phyloP scores from a whole-genome alignment of 164 flowering plant species.

The Taxillus chinensis region DNA sequence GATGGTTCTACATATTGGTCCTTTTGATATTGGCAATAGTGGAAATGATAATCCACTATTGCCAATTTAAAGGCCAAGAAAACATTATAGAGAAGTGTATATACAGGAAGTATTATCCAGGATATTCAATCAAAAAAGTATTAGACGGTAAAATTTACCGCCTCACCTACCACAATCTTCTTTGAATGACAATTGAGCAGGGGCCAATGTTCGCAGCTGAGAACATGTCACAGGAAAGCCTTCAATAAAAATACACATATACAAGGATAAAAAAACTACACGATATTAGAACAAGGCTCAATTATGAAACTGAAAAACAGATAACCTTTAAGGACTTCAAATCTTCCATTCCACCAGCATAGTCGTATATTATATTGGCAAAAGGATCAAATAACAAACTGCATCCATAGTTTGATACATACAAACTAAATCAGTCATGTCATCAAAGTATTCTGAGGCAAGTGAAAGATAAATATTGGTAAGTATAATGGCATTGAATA shows the following conservation, averaged over 20 bases:
- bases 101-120: too few relatives aligned
- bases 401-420: conserved; percentile 20
- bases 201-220: conserved; percentile 69
- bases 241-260: conserved; percentile 2
- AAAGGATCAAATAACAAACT: conserved; percentile 89
- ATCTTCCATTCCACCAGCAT: conserved; percentile 61
- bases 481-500: not conserved
- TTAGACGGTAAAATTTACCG: too few relatives aligned
- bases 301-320: conserved; percentile 2
- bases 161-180: conserved; percentile 73
- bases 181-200: conserved; percentile 65
- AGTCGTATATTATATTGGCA: conserved; percentile 55
- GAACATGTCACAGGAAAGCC: conserved; percentile 8
- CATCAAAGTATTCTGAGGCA: conserved; percentile 6
- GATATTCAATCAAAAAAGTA: too few relatives aligned
- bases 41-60: too few relatives aligned
- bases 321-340: conserved; percentile 54
- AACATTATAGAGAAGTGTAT: too few relatives aligned
- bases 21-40: too few relatives aligned
- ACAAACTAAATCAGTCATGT: conserved; percentile 4
- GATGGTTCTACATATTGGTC: too few relatives aligned
- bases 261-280: not conserved
- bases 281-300: not conserved
- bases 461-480: not conserved
- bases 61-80: too few relatives aligned